A percentile compares a stretch with the other conserved stretches of the same genome.
Conservation (phyloP, 1,284 basidiomycete genomes). For the Cutaneotrichosporon dermatis region DNA sequence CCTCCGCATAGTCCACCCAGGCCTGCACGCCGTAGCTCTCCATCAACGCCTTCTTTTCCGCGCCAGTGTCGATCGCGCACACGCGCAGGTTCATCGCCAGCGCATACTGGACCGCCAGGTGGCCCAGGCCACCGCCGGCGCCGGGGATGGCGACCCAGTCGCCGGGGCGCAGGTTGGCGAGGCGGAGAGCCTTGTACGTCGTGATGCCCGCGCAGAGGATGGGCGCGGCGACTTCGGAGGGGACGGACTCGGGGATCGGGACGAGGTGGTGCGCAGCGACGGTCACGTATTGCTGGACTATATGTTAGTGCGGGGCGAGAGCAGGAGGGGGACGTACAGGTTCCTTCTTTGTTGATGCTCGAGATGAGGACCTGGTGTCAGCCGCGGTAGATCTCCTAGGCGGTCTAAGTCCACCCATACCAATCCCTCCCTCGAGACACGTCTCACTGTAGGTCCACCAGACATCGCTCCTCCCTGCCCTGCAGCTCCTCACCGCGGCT, state of each 20-base stretch:
- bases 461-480: too few relatives aligned
- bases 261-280: conserved; percentile 64
- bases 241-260: conserved; percentile 64
- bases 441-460: too few relatives aligned
- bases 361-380: conserved; percentile 57
- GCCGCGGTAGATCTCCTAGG: conserved; percentile 48
- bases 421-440: background rate
- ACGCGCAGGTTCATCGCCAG: conserved; percentile 68
- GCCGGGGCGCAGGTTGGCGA: conserved; percentile 61
- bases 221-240: conserved; percentile 68
- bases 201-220: conserved; percentile 66
- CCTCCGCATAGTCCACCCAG: conserved; percentile 70
- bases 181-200: conserved; percentile 71
- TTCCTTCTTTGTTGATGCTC: conserved; percentile 53
- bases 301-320: conserved; percentile 46
- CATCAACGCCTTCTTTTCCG: conserved; percentile 50
- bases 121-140: conserved; percentile 50
- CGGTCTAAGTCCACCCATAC: background rate
- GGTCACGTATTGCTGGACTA: conserved; percentile 37
- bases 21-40: conserved; percentile 62
- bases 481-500: too few relatives aligned
- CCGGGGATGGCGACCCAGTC: conserved; percentile 70
- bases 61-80: conserved; percentile 61
- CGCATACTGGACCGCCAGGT: conserved; percentile 68
- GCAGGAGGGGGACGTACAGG: conserved; percentile 22